Evolutionary conservation across 495 filamentous ascomycete genomes (phyloP).

Genomic region (Schizothecium vesticola): DNA sequence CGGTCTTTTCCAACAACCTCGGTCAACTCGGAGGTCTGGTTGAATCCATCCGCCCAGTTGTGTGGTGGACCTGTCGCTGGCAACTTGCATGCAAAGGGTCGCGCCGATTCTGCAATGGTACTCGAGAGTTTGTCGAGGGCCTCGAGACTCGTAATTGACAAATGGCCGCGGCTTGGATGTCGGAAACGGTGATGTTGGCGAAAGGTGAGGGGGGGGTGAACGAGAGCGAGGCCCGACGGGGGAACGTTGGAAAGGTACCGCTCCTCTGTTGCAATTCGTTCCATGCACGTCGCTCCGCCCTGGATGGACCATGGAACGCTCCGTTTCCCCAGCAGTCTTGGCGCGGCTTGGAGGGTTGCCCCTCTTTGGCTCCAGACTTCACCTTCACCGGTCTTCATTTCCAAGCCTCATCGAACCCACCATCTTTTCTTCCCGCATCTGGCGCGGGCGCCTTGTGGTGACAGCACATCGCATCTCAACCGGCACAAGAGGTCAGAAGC

Average conservation of each 20-base stretch:
- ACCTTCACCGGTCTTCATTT: slow-evolving; percentile 28
- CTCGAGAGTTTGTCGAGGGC: background rate
- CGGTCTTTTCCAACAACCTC: background rate
- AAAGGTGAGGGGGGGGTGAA: background rate
- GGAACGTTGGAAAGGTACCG: background rate
- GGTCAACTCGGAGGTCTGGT: background rate
- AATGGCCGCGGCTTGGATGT: background rate
- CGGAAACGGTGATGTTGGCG: background rate
- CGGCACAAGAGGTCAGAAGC: background rate
- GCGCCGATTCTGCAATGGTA: background rate
- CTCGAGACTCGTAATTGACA: background rate
- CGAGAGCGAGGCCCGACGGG: background rate
- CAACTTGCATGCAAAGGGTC: background rate
- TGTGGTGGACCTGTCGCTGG: background rate
- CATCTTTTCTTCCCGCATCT: slow-evolving; percentile 16
- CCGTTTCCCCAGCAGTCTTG: slow-evolving; percentile 6
- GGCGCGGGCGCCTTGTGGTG: slow-evolving; percentile 1
- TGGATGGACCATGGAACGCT: background rate
- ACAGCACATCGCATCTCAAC: slow-evolving; percentile 6
- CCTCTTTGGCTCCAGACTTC: background rate
- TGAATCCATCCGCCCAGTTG: background rate
- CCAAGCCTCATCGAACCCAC: slow-evolving; percentile 22
- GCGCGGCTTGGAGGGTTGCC: slow-evolving; percentile 4
- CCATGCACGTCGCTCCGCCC: background rate
- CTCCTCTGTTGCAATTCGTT: background rate